Evolutionary conservation across 1,284 basidiomycete genomes (phyloP), one percentile per base, ranked within the genome.

Genomic region (Leccinum ponderosum): DNA sequence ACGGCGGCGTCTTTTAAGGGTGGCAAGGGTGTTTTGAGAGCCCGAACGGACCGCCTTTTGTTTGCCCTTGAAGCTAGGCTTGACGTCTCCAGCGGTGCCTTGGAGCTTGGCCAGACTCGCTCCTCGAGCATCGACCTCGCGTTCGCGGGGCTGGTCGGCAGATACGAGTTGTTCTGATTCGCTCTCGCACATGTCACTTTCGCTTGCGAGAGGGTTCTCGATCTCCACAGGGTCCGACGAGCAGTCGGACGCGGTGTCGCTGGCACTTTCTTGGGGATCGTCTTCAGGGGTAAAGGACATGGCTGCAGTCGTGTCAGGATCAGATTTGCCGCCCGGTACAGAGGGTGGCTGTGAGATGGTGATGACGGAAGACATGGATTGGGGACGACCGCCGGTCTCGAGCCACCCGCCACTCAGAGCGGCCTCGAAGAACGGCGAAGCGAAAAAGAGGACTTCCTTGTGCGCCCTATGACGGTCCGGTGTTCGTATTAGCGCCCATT

Each of bases 361-460:
- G 68, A 93, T 89, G 47, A 91, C 80, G 55, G 90, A 91, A 22
- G 91, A 91, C 78, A 90, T 86, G 58, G 88, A 91, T 35, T 81
- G 82, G 15, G 87, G 89, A 53, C 89, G 79, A 17, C 86, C 85
- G 9, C 86, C 85, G 9, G 84, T 91, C 74, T 91, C 89, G 6
- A 87, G 86, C 89, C 89, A 93, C 67, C 89, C 82, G 4, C 92
- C 92, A 64, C 87, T 90, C 53, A 94, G 78, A 20, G 91, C 89
- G 12, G 90, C 90, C 73, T 93, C 88, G 71, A 94, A 94, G 79
- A 94, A 94, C 0, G 92, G 90, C 4, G 90, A 92, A 1, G 91
- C 89, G 69, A 93, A 94, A 71, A 89, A 89, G 4, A 94, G 79
- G 47, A 94, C 84, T 69, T 94, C 91, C 70, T 91, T 91, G 75